phyloP scores from a whole-genome alignment of 225 moss, liverwort and hornwort species.

The Thuidium tamariscinum region DNA sequence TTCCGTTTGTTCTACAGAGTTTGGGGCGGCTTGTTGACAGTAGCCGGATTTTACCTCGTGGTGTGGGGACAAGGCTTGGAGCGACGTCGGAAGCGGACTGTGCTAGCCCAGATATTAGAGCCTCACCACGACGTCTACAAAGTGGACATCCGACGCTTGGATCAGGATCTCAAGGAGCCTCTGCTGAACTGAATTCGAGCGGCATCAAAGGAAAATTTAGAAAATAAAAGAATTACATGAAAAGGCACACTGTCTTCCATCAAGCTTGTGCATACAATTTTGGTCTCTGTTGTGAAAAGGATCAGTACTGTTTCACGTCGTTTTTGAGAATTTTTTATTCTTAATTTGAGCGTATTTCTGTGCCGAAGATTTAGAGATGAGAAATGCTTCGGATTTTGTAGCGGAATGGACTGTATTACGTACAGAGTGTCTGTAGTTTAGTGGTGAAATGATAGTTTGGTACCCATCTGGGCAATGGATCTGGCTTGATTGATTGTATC shows the following conservation, averaged over 20 bases:
- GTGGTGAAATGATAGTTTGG: neutral
- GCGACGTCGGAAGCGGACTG: conserved; percentile 20
- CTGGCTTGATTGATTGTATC: neutral
- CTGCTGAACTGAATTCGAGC: neutral
- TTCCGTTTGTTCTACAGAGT: neutral
- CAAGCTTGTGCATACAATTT: neutral
- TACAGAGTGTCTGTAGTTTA: neutral
- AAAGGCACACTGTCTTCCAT: neutral
- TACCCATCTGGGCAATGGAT: neutral
- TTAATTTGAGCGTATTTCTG: neutral
- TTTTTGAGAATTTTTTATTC: neutral
- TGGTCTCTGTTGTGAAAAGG: neutral
- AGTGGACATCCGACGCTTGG: conserved; percentile 16
- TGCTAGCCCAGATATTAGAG: neutral
- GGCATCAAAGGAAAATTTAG: too few species aligned
- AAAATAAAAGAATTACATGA: neutral
- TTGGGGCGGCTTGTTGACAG: conserved; percentile 27
- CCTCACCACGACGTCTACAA: conserved; percentile 16
- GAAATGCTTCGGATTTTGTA: neutral
- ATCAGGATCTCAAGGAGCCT: conserved; percentile 12
- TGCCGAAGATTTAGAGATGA: neutral
- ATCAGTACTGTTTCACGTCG: neutral
- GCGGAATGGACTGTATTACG: neutral
- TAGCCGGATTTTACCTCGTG: conserved; percentile 46
- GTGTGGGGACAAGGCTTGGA: conserved; percentile 54